These are phyloP conservation scores for Effrenium voratum DNA, from an alignment of 73 alveolate species.

Conservation along the genomic window DNA sequence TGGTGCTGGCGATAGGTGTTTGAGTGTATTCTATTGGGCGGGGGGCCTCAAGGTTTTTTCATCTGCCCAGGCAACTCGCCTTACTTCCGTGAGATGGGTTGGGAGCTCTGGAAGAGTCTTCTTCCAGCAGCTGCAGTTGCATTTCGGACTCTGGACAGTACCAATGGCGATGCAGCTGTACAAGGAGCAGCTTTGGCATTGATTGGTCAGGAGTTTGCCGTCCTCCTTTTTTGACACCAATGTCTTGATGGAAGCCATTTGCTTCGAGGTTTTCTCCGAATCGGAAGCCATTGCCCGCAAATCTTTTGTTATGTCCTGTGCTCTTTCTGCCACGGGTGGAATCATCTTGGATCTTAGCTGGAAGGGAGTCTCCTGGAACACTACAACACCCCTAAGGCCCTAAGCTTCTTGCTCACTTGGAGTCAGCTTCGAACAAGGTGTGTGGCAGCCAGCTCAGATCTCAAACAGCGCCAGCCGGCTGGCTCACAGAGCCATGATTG, in stretches of 20 bases:
- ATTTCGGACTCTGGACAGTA: neutral
- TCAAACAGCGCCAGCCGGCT: neutral
- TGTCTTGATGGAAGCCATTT: neutral
- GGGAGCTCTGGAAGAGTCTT: too few relatives aligned
- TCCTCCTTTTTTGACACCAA: neutral
- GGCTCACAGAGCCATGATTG: neutral
- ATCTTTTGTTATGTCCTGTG: neutral
- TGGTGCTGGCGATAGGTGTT: neutral
- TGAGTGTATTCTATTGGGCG: neutral
- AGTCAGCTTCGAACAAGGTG: neutral
- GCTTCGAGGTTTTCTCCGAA: neutral
- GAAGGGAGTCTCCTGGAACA: neutral
- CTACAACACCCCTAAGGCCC: neutral
- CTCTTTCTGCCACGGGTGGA: neutral
- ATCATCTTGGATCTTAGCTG: too few relatives aligned
- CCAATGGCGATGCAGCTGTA: neutral
- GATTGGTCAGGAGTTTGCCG: neutral
- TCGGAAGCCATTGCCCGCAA: neutral
- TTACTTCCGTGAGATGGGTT: too few relatives aligned
- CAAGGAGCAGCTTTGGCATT: neutral
- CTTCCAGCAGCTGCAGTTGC: neutral
- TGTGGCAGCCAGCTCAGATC: neutral
- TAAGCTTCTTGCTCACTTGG: neutral
- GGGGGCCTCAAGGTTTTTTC: too few relatives aligned
- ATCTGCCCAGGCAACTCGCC: too few relatives aligned